Conservation (phyloP, 208 protist species). For the Strigomonas culicis region DNA sequence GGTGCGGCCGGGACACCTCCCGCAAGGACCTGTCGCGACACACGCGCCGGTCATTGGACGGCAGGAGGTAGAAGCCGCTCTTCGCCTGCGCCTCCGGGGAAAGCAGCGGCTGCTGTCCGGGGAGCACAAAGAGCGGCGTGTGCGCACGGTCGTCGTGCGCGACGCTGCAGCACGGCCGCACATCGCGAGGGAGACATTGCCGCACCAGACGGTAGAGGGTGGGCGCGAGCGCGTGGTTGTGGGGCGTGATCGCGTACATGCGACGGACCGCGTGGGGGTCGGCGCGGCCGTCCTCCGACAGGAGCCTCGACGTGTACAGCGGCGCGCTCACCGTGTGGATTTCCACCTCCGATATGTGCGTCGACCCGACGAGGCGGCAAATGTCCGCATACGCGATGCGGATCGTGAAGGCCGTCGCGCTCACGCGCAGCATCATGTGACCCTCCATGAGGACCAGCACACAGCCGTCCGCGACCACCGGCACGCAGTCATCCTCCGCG, state of each 20-base stretch:
- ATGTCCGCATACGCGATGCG: constrained; percentile 34
- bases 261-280: constrained; percentile 8
- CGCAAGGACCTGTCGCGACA: not conserved
- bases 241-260: constrained; percentile 20
- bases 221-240: not conserved
- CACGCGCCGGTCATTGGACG: not conserved
- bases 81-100: not conserved
- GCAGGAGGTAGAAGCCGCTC: constrained; percentile 16
- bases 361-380: not conserved
- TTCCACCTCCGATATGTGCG: constrained; percentile 27
- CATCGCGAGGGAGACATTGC: constrained; percentile 8
- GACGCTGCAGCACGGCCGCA: constrained; percentile 6
- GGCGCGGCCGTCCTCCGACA: not conserved
- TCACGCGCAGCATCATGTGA: constrained; percentile 40
- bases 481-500: constrained; percentile 36
- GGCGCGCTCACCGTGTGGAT: constrained; percentile 8
- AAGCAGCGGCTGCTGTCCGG: constrained; percentile 11
- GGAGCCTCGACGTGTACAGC: not conserved
- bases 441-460: constrained; percentile 33
- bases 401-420: constrained; percentile 46
- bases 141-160: not conserved
- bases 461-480: constrained; percentile 33
- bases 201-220: constrained; percentile 21
- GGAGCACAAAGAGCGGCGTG: not conserved
- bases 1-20: too few species aligned